Evolutionary conservation across 1,284 basidiomycete genomes (phyloP), one percentile per base, ranked within the genome.

Genomic region (Leccinum insigne): DNA sequence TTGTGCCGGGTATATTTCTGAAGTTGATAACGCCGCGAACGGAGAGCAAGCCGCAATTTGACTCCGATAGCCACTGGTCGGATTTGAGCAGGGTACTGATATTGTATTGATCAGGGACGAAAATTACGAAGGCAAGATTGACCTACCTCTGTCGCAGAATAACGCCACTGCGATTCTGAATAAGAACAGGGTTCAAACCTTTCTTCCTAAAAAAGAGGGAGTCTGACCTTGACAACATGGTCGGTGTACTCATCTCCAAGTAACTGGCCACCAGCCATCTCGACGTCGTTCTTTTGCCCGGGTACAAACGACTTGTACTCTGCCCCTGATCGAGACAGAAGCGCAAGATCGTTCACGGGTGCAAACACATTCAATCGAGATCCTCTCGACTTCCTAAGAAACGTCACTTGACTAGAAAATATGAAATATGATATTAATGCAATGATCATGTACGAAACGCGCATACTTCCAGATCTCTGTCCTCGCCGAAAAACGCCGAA

Each of bases 21-120:
- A 99, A 99, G 75, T 99, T 99, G 78, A 95, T 92, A 2, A 95
- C 95, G 9, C 98, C 98, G 1, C 94, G 90, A 58, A 99, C 85
- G 61, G 85, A 89, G 66, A 89, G 81, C 35, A 86, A 85, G 23
- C 89, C 83, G 32, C 82, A 82, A 52, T 85, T 80, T 47, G 89
- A 89, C 74, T 94, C 88, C 18, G 87, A 84, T 29, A 90, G 79
- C 96, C 96, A 98, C 73, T 93, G 89, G 76, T 98, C 96, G 13
- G 93, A 94, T 80, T 98, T 98, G 63, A 96, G 83, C 3, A 96
- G 82, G 2, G 91, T 96, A 58, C 93, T 94, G 64, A 47, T 26
- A n/a, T 42, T 49, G 59, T 65, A 11, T 60, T 35, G 32, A 60
- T 62, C 32, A 44, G 66, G 58, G 42, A 58, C 16, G 57, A 14